Base-by-base conservation (phyloP, 2,329 filamentous ascomycete species). In the Fusarium penzigii region DNA sequence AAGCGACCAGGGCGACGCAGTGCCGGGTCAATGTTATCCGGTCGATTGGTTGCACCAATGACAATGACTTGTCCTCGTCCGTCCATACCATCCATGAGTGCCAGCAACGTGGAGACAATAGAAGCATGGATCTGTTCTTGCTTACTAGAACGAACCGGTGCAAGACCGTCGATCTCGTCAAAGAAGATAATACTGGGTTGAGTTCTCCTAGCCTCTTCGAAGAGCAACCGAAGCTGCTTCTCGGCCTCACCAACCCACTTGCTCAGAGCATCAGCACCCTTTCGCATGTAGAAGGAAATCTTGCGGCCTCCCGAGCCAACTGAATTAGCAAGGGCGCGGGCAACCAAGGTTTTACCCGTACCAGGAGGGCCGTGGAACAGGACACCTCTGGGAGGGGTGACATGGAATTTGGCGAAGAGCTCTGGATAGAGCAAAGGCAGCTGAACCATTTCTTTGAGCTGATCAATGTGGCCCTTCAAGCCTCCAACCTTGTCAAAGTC, bases 121-220 rank as follows among this genome's bases (percentile, higher is more conserved):
- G 93, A 97, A 6, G 94, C 92, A 72, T 99, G 94, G 53, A 97
- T 97, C 73, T 99, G 94, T 69, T 99, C 94, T 74, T 97, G 93
- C 71, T 97, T 97, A 73, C 93, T 97, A 12, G 94, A 97, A 63
- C 94, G 84, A 34, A 97, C 94, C 46, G 94, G 95, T 3, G 94
- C 94, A 58, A 99, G 80, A 49, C 94, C 94, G 74, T 99, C 94
- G 62, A 99, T 99, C 71, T 99, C 94, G 70, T 99, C 94, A 64
- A 99, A 97, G 77, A 99, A 99, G 70, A 99, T 99, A 72, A 99
- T 99, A 70, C 93, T 97, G 0, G 94, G 94, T 67, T 99, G 94
- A 2, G 89, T 97, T 70, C 92, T 94, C 56, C 93, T 84, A 14
- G 94, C 94, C 72, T 99, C 94, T 65, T 97, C 94, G 59, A 99